phyloP scores from a whole-genome alignment of 148 eudicot species.

The Silene uniflora region DNA sequence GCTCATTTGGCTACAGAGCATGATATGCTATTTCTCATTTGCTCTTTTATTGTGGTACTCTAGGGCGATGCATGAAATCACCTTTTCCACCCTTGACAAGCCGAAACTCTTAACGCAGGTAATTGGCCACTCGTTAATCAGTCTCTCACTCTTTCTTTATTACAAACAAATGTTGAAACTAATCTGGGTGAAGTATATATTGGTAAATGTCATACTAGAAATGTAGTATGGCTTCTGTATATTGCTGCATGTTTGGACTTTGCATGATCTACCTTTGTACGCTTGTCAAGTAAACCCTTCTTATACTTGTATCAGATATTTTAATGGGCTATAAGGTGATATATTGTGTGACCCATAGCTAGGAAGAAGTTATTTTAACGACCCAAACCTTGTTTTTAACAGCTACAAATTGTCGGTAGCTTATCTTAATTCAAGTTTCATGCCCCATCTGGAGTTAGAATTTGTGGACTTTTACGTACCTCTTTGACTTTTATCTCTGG shows the following conservation, averaged over 20 bases:
- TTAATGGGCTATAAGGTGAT: neutral
- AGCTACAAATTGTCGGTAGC: neutral
- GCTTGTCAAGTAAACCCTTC: neutral
- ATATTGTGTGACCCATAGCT: neutral
- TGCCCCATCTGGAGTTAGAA: neutral
- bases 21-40: neutral
- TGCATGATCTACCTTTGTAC: neutral
- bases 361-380: neutral
- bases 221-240: neutral
- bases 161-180: neutral
- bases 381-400: neutral
- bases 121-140: constrained; percentile 16
- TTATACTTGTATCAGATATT: neutral
- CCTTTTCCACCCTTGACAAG: constrained; percentile 77
- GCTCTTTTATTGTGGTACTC: constrained; percentile 20
- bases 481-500: neutral
- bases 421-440: neutral
- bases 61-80: constrained; percentile 75
- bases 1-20: neutral
- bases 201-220: neutral
- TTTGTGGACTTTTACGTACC: neutral
- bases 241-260: neutral
- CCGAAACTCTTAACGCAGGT: constrained; percentile 83
- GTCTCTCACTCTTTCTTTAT: neutral
- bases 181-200: neutral